Percentiles rank a stretch among this genome's conserved stretches.
Evolutionary conservation across 768 basidiomycete species (phyloP).

Genomic region (Coprinellus aureogranulatus): DNA sequence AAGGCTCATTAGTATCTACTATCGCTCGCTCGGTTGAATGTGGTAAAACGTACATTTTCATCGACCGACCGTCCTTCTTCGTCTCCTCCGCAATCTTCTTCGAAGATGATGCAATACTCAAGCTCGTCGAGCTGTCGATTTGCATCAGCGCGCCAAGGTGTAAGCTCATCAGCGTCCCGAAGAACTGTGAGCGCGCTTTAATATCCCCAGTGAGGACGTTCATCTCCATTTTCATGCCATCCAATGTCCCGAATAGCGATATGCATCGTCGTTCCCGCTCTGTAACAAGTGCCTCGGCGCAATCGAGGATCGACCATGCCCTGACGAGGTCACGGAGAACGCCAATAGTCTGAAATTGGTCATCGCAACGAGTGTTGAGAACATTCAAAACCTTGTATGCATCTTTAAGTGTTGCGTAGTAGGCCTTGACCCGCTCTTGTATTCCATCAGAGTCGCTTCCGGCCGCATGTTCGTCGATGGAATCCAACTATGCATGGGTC

Average conservation of each 20-base stretch:
- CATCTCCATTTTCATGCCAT: not conserved
- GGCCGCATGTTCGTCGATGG: no score
- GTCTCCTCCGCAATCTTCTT: not conserved
- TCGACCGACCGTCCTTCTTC: not conserved
- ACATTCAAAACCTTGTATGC: no score
- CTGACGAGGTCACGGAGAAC: not conserved
- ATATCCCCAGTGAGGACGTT: not conserved
- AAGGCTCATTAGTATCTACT: not conserved
- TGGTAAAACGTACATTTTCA: not conserved
- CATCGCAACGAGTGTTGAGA: no score
- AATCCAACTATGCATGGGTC: no score
- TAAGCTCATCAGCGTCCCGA: not conserved
- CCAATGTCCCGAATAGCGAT: not conserved
- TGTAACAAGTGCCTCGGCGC: not conserved
- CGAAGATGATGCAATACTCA: not conserved
- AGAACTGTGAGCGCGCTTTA: not conserved
- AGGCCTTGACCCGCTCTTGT: no score
- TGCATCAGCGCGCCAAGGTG: not conserved
- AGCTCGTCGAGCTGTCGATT: not conserved
- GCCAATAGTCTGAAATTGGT: no score
- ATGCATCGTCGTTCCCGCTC: not conserved
- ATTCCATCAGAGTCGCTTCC: no score
- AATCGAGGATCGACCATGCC: not conserved
- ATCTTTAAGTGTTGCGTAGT: no score
- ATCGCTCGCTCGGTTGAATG: not conserved